Evolutionary conservation across 2,329 filamentous ascomycete genomes (phyloP), one percentile per base, ranked within the genome.

Genomic region (Nemania sp.): DNA sequence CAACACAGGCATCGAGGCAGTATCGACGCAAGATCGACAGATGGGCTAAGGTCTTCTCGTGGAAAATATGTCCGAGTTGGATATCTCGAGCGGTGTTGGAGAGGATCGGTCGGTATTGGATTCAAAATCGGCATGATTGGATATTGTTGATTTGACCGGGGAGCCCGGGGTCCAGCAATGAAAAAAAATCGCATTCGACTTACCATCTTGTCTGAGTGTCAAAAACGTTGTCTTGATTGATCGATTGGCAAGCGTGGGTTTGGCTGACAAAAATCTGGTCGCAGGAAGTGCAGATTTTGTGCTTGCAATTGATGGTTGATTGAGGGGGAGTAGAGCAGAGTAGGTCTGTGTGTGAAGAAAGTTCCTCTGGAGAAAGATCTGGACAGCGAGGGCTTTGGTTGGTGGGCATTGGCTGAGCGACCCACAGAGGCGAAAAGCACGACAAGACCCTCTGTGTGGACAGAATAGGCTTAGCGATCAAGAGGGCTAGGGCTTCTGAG

Each of bases 121-220:
- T 39, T 39, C 11, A 54, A 47, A 20, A n/a, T 58, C 37, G 37
- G 34, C 35, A 57, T 63, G 54, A 59, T 63, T 13, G 32, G 43
- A 65, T 40, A 55, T 60, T 21, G 62, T 64, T 46, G 40, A 56
- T 53, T 42, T 57, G 46, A 13, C 37, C 21, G 42, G 25, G 32
- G 39, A 34, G 48, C 20, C 59, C 21, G 35, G 20, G 39, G 39
- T 29, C 21, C 37, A 40, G 60, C 55, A 62, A 43, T 54, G 63
- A 62, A 59, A 7, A 59, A 7, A 49, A 52, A 61, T 40, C 35
- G 54, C 45, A 48, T 65, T 45, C n/a, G 39, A 75, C 86, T 87
- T 84, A 89, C 87, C 87, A 89, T 89, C 78, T 87, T 89, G 86
- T 81, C 81, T 83, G 78, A 83, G 81, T 81, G 75, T 76, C 72